A percentile compares a stretch with the other conserved stretches of the same genome.
Conservation (phyloP, 352 stramenopile genomes). For the Phytophthora cactorum region DNA sequence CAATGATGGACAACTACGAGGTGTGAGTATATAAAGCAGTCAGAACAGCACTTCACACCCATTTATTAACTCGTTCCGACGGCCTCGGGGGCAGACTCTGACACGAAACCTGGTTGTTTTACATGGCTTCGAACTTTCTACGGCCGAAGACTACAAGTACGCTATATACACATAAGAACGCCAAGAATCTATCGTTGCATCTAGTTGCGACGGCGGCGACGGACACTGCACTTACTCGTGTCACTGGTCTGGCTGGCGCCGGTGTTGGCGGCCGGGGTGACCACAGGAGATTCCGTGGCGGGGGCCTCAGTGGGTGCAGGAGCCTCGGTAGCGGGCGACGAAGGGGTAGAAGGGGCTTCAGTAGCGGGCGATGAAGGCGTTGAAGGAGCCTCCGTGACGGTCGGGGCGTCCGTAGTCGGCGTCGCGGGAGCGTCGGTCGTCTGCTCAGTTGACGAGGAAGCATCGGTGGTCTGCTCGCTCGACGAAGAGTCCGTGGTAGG, state of each 20-base stretch:
- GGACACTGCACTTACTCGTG: constrained; percentile 32
- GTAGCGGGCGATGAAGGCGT: not conserved
- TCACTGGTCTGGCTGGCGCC: constrained; percentile 3
- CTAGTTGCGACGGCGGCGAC: constrained; percentile 34
- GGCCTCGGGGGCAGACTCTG: constrained; percentile 9
- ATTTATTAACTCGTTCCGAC: constrained; percentile 26
- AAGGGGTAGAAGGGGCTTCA: constrained; percentile 7
- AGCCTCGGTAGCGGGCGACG: constrained; percentile 13
- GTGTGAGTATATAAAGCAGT: not conserved
- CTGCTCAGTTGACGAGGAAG: constrained; percentile 18
- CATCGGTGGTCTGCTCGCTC: constrained; percentile 10
- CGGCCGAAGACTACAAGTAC: constrained; percentile 15
- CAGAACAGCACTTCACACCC: constrained; percentile 14
- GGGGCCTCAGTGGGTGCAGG: constrained; percentile 6
- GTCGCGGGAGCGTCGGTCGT: constrained; percentile 11
- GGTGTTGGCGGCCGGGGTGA: constrained; percentile 12
- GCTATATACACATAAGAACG: constrained; percentile 9
- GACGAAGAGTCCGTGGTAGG: constrained; percentile 27
- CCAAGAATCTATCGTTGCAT: constrained; percentile 11
- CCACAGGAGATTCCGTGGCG: constrained; percentile 15
- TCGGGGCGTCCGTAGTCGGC: constrained; percentile 12
- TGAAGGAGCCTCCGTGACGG: constrained; percentile 14
- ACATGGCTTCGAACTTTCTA: constrained; percentile 16
- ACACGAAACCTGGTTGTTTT: constrained; percentile 22
- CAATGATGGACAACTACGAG: not conserved